phyloP scores from a whole-genome alignment of 208 protist species.

The Strigomonas culicis region DNA sequence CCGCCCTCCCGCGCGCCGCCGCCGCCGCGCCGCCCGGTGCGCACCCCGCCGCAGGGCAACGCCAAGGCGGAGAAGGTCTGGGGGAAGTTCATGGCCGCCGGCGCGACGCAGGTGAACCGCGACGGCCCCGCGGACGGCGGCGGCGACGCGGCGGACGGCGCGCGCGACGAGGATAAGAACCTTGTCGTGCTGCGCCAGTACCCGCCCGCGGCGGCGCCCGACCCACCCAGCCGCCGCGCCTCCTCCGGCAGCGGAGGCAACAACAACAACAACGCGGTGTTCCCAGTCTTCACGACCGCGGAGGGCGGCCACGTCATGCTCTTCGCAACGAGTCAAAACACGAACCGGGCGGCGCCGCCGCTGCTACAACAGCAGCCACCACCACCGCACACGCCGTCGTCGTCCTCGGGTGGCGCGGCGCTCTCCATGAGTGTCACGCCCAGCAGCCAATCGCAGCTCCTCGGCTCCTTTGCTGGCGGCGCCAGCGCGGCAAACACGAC shows the following conservation, averaged over 20 bases:
- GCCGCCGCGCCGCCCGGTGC: background rate
- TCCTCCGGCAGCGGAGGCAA: background rate
- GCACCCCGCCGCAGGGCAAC: background rate
- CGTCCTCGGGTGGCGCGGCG: background rate
- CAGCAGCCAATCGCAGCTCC: no score
- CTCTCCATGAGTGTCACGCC: no score
- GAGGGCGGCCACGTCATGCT: no score
- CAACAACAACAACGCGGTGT: background rate
- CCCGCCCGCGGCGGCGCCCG: background rate
- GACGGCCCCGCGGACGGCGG: background rate
- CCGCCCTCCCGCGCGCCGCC: background rate
- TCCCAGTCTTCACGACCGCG: no score
- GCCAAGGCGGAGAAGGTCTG: background rate
- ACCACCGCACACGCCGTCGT: background rate
- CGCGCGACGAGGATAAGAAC: background rate
- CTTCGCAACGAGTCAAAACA: no score
- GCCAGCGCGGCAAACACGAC: no score
- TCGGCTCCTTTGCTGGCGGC: no score
- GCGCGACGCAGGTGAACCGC: slow-evolving; percentile 4
- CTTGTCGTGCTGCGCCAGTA: background rate
- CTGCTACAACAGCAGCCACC: background rate
- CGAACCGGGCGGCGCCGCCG: no score
- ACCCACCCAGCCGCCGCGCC: background rate
- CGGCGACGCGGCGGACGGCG: background rate
- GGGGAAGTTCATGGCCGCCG: slow-evolving; percentile 17